These are phyloP conservation scores for Alternaria novae-zelandiae DNA, from an alignment of 2,329 filamentous ascomycete species.

Conservation along the genomic window DNA sequence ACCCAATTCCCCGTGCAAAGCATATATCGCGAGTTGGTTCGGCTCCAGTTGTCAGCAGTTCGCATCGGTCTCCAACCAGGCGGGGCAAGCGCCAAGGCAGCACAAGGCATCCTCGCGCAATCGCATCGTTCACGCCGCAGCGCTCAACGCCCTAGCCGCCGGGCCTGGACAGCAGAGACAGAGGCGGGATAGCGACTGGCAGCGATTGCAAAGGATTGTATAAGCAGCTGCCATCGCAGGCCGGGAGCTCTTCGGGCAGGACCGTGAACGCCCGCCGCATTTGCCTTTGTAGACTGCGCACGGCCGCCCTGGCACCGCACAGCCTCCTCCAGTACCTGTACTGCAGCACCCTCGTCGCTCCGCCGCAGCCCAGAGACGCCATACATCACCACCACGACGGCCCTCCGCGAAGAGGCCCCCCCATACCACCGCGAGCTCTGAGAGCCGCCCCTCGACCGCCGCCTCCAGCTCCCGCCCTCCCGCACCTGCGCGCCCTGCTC, in stretches of 20 bases:
- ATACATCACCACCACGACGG: conserved; percentile 7
- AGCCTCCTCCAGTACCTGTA: conserved; percentile 35
- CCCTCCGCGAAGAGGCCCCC: conserved; percentile 5
- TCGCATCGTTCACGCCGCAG: conserved; percentile 7
- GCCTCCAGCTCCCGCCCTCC: neutral
- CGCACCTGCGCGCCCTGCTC: neutral
- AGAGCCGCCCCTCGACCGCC: conserved; percentile 31
- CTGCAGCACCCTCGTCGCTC: conserved; percentile 20
- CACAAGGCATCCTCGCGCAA: conserved; percentile 11
- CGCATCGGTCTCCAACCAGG: conserved; percentile 15
- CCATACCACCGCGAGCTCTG: conserved; percentile 35
- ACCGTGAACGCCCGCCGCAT: conserved; percentile 25
- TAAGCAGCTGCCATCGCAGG: conserved; percentile 22
- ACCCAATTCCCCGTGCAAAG: neutral
- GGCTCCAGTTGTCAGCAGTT: conserved; percentile 3
- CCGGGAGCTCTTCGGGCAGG: conserved; percentile 21
- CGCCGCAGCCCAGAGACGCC: conserved; percentile 21
- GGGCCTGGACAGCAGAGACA: neutral
- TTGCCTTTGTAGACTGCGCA: conserved; percentile 34
- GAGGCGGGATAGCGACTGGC: neutral
- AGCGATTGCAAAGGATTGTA: conserved; percentile 28
- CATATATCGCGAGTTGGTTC: neutral
- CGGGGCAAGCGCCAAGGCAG: conserved; percentile 31
- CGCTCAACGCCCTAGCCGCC: conserved; percentile 5
- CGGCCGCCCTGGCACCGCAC: conserved; percentile 30